Base-by-base conservation (phyloP, 805 yeast species). In the Saccharomyces kudriavzevii region DNA sequence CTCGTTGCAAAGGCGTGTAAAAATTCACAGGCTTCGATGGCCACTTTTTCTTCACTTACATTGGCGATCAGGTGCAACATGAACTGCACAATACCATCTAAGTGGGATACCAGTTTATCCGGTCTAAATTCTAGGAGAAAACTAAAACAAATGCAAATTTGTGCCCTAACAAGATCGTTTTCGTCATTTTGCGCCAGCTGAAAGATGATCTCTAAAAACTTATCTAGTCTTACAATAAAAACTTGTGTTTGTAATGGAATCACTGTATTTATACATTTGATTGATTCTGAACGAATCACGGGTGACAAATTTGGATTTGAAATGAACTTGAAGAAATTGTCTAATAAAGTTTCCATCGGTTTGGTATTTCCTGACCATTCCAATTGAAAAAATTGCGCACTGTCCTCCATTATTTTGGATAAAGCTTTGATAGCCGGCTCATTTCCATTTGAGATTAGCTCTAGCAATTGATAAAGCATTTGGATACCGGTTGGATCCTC, bases 11-110 rank as follows among this genome's bases (percentile, higher is more conserved):
- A 75, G 1, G 87, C 82, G 47, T 92, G 77, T 55, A 94, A 72
- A 61, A 94, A 90, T 71, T 94, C 98, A 68, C 97, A 89, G 2
- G 96, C 97, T 67, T 91, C 97, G 53, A 91, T 74, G 0, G 96
- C 85, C 30, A 89, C 95, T 52, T 78, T 84, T 59, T 87, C 91
- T 57, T 84, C 84, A 22, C 70, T 69, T 22, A 60, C 65, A 51
- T 75, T 74, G 11, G 78, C 78, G 72, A 92, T 82, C 55, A 90
- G 80, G 70, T 90, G 97, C 50, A 89, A 70, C 63, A 91, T 83
- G 72, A 87, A 94, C 58, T 83, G 80, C 45, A 92, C 80, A 14
- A 94, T 89, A n/a, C 97, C 97, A 52, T 78, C 82, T 53, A 92
- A 68, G 67, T 92, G 96, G 6, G 91, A 89, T 49, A 78, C 70